Conservation (phyloP, 768 basidiomycete genomes). For the Lyophyllum decastes region DNA sequence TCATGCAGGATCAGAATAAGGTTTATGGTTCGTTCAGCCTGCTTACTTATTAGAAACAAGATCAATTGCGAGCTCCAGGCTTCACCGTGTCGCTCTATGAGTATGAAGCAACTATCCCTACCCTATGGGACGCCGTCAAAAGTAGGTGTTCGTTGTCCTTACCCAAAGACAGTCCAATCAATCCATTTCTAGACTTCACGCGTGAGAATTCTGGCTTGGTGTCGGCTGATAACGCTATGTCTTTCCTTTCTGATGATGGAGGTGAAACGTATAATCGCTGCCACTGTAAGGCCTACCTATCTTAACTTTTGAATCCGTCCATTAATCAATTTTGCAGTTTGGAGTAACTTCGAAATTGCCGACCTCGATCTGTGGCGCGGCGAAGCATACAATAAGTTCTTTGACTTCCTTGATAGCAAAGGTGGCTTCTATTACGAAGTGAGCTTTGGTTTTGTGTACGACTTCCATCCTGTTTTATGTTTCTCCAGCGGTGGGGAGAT, state of each 20-base stretch:
- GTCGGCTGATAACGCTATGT: conserved; percentile 72
- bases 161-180: neutral
- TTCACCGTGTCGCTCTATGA: conserved; percentile 86
- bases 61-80: conserved; percentile 37
- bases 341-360: conserved; percentile 94
- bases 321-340: conserved; percentile 49
- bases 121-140: conserved; percentile 80
- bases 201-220: conserved; percentile 59
- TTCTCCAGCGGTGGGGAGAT: conserved; percentile 83
- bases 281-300: conserved; percentile 51
- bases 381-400: conserved; percentile 81
- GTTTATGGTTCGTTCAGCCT: conserved; percentile 62
- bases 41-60: neutral
- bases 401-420: conserved; percentile 73
- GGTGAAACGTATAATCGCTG: conserved; percentile 76
- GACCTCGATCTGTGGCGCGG: conserved; percentile 83
- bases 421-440: conserved; percentile 94
- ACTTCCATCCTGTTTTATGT: conserved; percentile 1
- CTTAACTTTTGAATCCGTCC: neutral
- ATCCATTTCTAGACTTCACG: conserved; percentile 64
- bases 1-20: conserved; percentile 85
- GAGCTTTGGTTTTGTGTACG: neutral
- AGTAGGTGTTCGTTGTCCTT: conserved; percentile 34
- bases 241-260: conserved; percentile 77
- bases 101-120: conserved; percentile 83